Evolutionary conservation across 2,329 filamentous ascomycete genomes (phyloP).

Genomic region (Epichloe hybrida): DNA sequence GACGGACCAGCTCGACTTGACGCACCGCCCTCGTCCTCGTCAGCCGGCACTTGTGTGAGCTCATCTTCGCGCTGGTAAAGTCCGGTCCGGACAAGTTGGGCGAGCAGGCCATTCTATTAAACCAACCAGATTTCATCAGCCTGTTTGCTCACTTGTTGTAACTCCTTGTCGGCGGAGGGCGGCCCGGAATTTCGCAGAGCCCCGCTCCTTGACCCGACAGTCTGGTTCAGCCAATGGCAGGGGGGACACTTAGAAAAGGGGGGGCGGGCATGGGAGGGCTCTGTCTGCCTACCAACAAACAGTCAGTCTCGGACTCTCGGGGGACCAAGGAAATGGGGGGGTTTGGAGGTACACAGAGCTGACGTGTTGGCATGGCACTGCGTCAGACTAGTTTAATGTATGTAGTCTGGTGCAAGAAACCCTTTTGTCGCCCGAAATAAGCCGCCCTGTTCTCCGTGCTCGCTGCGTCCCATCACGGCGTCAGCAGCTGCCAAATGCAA

Average conservation of each 20-base stretch:
- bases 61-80: no score
- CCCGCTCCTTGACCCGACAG: conserved; percentile 10
- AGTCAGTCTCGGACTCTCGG: neutral
- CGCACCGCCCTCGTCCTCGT: no score
- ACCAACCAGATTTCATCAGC: no score
- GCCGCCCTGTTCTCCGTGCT: neutral
- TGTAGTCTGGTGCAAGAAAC: neutral
- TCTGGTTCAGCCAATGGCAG: conserved; percentile 10
- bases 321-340: neutral
- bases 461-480: neutral
- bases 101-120: no score
- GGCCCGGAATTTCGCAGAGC: conserved; percentile 2
- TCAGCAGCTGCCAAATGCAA: neutral
- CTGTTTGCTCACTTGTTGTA: no score
- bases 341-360: neutral
- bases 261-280: neutral
- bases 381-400: no score
- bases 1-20: no score
- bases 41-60: no score
- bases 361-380: neutral
- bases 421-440: neutral
- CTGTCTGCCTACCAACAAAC: neutral
- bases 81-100: no score
- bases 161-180: neutral
- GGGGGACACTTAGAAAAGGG: neutral